Evolutionary conservation across 768 basidiomycete species (phyloP), one percentile per base, ranked within the genome.

Genomic region (Boletus sp.): DNA sequence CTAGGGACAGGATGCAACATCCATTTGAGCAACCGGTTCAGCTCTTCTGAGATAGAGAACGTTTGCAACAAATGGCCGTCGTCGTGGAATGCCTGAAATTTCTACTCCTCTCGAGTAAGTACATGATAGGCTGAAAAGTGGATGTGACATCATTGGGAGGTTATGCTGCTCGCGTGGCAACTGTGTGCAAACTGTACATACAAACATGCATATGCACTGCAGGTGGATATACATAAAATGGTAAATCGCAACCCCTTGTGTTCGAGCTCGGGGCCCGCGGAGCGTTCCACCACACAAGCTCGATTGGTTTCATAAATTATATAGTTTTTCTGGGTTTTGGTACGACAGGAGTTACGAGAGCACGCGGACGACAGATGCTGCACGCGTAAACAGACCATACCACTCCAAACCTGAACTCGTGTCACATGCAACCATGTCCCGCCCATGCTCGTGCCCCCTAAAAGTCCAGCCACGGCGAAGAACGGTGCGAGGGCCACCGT

Each of bases 381-480:
- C 45, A 57, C 44, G 8, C 40, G 32, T 17, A 54, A 61, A 61
- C 37, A 50, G 60, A 57, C 50, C 32, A 24, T 29, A 24, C 41
- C 51, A 52, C 49, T 45, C 15, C 54, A 37, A 61, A 61, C 32
- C 40, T 44, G 18, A 61, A 49, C 59, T 56, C 53, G 20, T 44
- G 48, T 50, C 59, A 50, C 60, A 62, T 28, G 28, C 20, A 1
- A 54, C 44, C 36, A 7, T 35, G 36, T 15, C 50, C 39, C 11
- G 29, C 56, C 48, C 29, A 11, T 47, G 45, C 44, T 51, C 24
- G 42, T 36, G 9, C 18, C 49, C 10, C 39, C 0, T 33, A 28
- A 35, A 40, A 35, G 14, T 49, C 60, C n/a, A 42, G 9, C 15
- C 37, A 24, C 7, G 14, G 29, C 18, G 14, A 12, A 52, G 9